phyloP scores from a whole-genome alignment of 306 rosid genomes.

The Cotoneaster glaucophyllus region DNA sequence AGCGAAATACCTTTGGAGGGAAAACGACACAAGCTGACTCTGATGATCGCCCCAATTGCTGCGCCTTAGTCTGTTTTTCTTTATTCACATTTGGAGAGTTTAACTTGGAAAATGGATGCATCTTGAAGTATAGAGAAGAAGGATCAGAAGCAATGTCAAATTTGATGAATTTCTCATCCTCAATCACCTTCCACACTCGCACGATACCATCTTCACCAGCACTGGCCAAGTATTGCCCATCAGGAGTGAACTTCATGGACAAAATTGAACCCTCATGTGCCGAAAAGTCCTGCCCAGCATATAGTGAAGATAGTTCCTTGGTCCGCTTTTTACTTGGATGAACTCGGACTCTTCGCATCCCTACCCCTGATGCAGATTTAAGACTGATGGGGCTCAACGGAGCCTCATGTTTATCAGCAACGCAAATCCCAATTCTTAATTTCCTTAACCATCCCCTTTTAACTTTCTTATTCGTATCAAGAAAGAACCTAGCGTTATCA shows the following conservation, averaged over 20 bases:
- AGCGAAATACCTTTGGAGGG: slow-evolving; percentile 62
- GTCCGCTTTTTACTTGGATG: slow-evolving; percentile 44
- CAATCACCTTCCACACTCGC: slow-evolving; percentile 74
- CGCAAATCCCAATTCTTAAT: slow-evolving; percentile 48
- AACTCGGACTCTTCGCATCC: slow-evolving; percentile 54
- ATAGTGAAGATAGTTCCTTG: slow-evolving; percentile 72
- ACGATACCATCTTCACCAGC: slow-evolving; percentile 80
- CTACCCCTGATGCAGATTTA: slow-evolving; percentile 16
- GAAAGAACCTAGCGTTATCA: slow-evolving; percentile 27
- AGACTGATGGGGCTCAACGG: slow-evolving; percentile 21
- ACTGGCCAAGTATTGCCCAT: slow-evolving; percentile 74
- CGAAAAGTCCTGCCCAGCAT: slow-evolving; percentile 54
- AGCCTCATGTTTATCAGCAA: slow-evolving; percentile 30
- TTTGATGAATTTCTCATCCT: slow-evolving; percentile 43
- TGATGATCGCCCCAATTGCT: slow-evolving; percentile 42
- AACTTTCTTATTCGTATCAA: slow-evolving; percentile 29
- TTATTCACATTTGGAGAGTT: slow-evolving; percentile 38
- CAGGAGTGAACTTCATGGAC: slow-evolving; percentile 78
- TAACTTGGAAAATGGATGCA: slow-evolving; percentile 43
- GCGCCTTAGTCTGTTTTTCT: slow-evolving; percentile 33
- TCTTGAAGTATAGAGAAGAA: slow-evolving; percentile 57
- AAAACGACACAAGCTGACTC: slow-evolving; percentile 65
- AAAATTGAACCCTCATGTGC: slow-evolving; percentile 77
- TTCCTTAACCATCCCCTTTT: slow-evolving; percentile 58
- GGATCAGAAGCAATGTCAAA: slow-evolving; percentile 49